phyloP scores from a whole-genome alignment of 805 yeast species.

The Ogataea chonburiensis region DNA sequence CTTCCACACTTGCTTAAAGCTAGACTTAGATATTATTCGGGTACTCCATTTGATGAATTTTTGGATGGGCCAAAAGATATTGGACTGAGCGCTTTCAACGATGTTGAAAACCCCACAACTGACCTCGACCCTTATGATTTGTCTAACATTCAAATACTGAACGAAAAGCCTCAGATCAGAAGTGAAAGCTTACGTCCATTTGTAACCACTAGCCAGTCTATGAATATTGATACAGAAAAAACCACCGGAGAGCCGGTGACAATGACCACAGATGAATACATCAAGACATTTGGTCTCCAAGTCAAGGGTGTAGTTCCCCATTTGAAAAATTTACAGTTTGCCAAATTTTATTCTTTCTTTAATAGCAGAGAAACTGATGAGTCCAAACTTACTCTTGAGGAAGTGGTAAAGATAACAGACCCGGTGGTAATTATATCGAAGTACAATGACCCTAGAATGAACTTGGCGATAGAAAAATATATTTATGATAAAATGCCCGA shows the following conservation, averaged over 20 bases:
- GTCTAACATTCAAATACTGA: slow-evolving; percentile 22
- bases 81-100: slow-evolving; percentile 25
- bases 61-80: slow-evolving; percentile 24
- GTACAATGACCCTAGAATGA: slow-evolving; percentile 64
- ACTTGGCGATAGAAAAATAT: slow-evolving; percentile 80
- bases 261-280: slow-evolving; percentile 24
- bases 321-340: slow-evolving; percentile 7
- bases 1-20: background rate
- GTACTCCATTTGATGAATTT: slow-evolving; percentile 22
- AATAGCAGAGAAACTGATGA: slow-evolving; percentile 15
- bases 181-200: too few species aligned
- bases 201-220: too few species aligned
- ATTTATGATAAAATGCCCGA: slow-evolving; percentile 65
- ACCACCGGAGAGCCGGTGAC: slow-evolving; percentile 20
- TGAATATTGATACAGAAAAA: background rate
- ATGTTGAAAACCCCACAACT: background rate
- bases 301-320: background rate
- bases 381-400: slow-evolving; percentile 12
- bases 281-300: slow-evolving; percentile 10
- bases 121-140: slow-evolving; percentile 26
- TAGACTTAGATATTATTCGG: slow-evolving; percentile 2
- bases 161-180: slow-evolving; percentile 1
- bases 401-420: slow-evolving; percentile 14
- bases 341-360: slow-evolving; percentile 16
- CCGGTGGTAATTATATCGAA: slow-evolving; percentile 60